Percentiles rank a stretch among this genome's conserved stretches.
Conservation (phyloP, 2,329 filamentous ascomycete genomes). For the Tolypocladium inflatum region DNA sequence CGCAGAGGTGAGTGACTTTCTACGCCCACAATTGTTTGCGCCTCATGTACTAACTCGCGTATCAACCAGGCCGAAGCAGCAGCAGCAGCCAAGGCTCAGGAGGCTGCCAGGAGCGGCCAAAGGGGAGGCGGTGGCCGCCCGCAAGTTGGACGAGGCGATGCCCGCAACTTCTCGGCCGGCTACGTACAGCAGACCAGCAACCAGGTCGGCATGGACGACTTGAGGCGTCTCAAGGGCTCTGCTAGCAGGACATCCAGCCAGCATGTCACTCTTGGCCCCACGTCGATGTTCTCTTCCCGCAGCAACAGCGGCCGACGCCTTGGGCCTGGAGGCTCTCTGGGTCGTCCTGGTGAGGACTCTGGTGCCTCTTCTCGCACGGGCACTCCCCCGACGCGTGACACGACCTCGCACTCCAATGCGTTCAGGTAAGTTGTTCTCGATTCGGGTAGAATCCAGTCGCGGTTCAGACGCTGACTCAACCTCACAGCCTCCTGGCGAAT, state of each 20-base stretch:
- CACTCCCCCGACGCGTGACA: conserved; percentile 61
- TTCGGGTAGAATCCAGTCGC: background rate
- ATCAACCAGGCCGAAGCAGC: conserved; percentile 55
- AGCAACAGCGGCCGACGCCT: conserved; percentile 83
- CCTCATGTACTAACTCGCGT: conserved; percentile 14
- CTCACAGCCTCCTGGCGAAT: conserved; percentile 44
- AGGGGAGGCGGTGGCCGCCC: conserved; percentile 63
- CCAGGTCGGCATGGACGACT: conserved; percentile 83
- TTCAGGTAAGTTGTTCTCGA: conserved; percentile 65
- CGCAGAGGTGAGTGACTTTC: conserved; percentile 50
- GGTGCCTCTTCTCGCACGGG: conserved; percentile 80
- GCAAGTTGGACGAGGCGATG: conserved; percentile 74
- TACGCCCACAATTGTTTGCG: background rate
- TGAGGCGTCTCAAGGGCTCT: conserved; percentile 67
- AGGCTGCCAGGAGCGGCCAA: conserved; percentile 51
- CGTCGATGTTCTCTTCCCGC: conserved; percentile 78
- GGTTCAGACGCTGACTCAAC: conserved; percentile 1
- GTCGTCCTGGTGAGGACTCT: conserved; percentile 73
- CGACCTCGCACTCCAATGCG: conserved; percentile 68
- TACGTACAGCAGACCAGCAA: conserved; percentile 70
- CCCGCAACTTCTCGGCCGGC: conserved; percentile 68
- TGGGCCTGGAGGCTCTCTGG: conserved; percentile 63
- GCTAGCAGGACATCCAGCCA: conserved; percentile 51
- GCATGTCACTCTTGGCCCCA: conserved; percentile 65
- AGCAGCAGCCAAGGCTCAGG: conserved; percentile 72